phyloP scores from a whole-genome alignment of 2,329 filamentous ascomycete species.

The Fusarium fujikuroi region DNA sequence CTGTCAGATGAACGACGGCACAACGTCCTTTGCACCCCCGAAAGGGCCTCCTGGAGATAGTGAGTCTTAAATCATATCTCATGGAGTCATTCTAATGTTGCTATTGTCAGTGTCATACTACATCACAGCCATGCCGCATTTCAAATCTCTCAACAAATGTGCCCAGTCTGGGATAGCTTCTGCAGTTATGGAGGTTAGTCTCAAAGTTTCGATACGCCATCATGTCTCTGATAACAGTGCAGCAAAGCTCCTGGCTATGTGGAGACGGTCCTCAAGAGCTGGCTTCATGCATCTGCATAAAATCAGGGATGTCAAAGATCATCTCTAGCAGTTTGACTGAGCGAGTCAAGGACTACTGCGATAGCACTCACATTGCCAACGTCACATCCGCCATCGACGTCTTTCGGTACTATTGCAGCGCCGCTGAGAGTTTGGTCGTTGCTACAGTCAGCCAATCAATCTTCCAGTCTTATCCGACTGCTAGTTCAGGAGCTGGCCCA shows the following conservation, averaged over 20 bases:
- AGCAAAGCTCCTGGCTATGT: slow-evolving; percentile 54
- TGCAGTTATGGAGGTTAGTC: slow-evolving; percentile 54
- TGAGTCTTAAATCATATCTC: slow-evolving; percentile 44
- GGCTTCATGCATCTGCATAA: slow-evolving; percentile 64
- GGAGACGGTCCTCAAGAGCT: slow-evolving; percentile 59
- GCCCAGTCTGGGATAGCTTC: slow-evolving; percentile 57
- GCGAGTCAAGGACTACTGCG: slow-evolving; percentile 57
- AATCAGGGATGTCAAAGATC: slow-evolving; percentile 57
- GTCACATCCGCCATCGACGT: slow-evolving; percentile 59
- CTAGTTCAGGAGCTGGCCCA: slow-evolving; percentile 26
- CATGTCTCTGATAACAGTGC: not conserved
- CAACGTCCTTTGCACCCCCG: slow-evolving; percentile 59
- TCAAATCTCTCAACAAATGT: slow-evolving; percentile 56
- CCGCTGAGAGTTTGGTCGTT: slow-evolving; percentile 56
- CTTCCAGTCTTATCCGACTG: slow-evolving; percentile 21
- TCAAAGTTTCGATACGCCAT: not conserved
- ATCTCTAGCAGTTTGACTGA: slow-evolving; percentile 58
- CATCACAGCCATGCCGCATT: slow-evolving; percentile 62
- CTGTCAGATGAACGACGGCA: slow-evolving; percentile 62
- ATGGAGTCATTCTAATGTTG: not conserved
- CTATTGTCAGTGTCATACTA: slow-evolving; percentile 60
- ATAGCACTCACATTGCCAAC: slow-evolving; percentile 55
- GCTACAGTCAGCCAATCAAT: slow-evolving; percentile 55
- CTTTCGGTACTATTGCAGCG: slow-evolving; percentile 61
- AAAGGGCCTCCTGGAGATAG: slow-evolving; percentile 62